Evolutionary conservation across 2,329 filamentous ascomycete species (phyloP).

Genomic region (Paraphoma sp.): DNA sequence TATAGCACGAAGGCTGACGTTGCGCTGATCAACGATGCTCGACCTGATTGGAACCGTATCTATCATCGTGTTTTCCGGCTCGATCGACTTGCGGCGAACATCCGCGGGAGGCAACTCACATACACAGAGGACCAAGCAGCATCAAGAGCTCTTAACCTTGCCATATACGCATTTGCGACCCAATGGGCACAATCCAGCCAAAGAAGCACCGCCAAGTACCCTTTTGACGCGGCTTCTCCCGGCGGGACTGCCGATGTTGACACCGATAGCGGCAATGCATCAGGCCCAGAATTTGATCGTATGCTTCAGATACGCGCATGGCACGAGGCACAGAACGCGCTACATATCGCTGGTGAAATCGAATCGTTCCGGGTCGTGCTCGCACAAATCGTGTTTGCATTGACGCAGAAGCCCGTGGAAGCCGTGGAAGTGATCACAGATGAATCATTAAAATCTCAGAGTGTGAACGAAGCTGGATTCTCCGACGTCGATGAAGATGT

Average conservation of each 20-base stretch:
- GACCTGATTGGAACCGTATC: conserved; percentile 58
- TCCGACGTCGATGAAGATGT: conserved; percentile 19
- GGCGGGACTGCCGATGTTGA: conserved; percentile 3
- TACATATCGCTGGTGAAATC: conserved; percentile 48
- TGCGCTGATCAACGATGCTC: conserved; percentile 42
- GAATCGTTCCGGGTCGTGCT: conserved; percentile 55
- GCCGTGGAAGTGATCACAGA: conserved; percentile 1
- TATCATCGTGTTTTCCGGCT: conserved; percentile 58
- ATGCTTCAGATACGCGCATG: conserved; percentile 49
- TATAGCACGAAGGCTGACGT: conserved; percentile 48
- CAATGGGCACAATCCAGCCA: conserved; percentile 53
- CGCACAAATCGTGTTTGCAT: conserved; percentile 55
- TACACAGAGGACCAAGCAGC: conserved; percentile 53
- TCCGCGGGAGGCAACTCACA: conserved; percentile 51
- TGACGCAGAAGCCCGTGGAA: conserved; percentile 51
- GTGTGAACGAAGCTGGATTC: neutral
- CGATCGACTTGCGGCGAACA: conserved; percentile 52
- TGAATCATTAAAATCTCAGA: neutral
- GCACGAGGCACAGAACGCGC: conserved; percentile 51
- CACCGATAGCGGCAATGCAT: neutral
- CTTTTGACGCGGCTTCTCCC: conserved; percentile 21
- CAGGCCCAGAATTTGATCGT: conserved; percentile 41
- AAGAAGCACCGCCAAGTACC: conserved; percentile 36
- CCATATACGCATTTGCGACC: conserved; percentile 61
- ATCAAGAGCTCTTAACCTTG: conserved; percentile 55